Evolutionary conservation across 1,284 basidiomycete species (phyloP), one percentile per base, ranked within the genome.

Genomic region (Ceratobasidium sp.): DNA sequence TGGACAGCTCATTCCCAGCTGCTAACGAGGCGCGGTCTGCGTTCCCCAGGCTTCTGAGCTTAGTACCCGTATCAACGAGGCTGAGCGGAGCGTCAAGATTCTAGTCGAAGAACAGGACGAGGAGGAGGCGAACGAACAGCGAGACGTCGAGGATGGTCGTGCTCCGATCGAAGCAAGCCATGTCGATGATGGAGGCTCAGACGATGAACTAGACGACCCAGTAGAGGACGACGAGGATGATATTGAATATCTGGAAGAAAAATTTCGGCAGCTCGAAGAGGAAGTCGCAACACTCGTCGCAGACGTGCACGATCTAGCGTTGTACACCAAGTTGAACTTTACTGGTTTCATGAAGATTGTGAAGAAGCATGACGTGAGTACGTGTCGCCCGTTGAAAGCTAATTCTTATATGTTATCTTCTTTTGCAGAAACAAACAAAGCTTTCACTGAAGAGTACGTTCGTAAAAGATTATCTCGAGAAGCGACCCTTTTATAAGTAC

Each of bases 261-360:
- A 91, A 46, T 99, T 98, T 80, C 89, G 92, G 75, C 87, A 87
- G 53, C 85, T 99, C 39, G 96, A 99, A 82, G 96, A 98, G 79
- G 94, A 97, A 79, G 93, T 99, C 30, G 96, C 97, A 0, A 92
- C 89, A 57, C 88, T 99, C 71, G 97, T 99, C 30, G 97, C 97
- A 1, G 97, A 99, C 78, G 97, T 99, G 8, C 97, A 99, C 80
- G 97, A 99, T 81, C 86, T 99, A 32, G 96, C 97, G 12, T 83
- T 97, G 69, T 97, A 96, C 81, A 92, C 93, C 4, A 98, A 98
- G 82, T 87, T 98, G 76, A 98, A 98, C 81, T 95, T 94, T 80
- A 97, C 97, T 0, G 97, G 97, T 9, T 99, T 99, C 82, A 93
- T 98, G 86, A 99, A 99, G 84, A 99, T 99, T 76, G 86, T 98